phyloP scores from a whole-genome alignment of 2,329 filamentous ascomycete species.

The Westerdykella sp. region DNA sequence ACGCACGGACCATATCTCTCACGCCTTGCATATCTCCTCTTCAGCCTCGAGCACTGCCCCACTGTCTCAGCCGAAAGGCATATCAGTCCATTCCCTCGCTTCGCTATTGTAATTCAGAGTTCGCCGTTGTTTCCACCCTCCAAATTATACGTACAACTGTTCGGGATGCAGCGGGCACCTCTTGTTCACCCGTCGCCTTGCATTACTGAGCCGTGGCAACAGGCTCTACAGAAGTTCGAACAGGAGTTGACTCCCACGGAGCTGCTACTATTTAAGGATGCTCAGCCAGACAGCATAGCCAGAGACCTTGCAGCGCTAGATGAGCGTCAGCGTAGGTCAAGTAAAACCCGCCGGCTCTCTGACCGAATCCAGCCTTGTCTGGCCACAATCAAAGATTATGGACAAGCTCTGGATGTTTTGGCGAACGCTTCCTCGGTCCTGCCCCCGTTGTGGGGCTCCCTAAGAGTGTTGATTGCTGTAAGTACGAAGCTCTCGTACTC shows the following conservation, averaged over 20 bases:
- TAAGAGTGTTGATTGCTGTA: slow-evolving; percentile 3
- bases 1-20: too few species aligned
- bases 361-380: slow-evolving; percentile 1
- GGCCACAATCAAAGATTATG: slow-evolving; percentile 1
- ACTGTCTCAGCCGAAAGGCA: too few species aligned
- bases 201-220: background rate
- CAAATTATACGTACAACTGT: too few species aligned
- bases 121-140: too few species aligned
- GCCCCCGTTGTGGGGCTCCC: slow-evolving; percentile 4
- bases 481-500: background rate
- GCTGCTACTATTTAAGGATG: background rate
- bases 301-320: background rate
- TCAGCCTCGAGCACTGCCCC: too few species aligned
- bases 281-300: slow-evolving; percentile 2
- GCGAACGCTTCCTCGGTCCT: slow-evolving; percentile 1
- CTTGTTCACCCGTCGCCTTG: too few species aligned
- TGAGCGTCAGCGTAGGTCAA: slow-evolving; percentile 1
- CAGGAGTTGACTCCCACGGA: background rate
- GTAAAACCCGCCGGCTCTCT: slow-evolving; percentile 1
- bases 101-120: too few species aligned
- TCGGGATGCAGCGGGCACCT: too few species aligned
- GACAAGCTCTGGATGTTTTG: slow-evolving; percentile 2
- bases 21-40: too few species aligned
- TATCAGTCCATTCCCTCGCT: too few species aligned
- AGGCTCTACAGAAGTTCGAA: background rate